Conservation (phyloP, 2,329 filamentous ascomycete genomes). For the Sclerotinia spermophila region DNA sequence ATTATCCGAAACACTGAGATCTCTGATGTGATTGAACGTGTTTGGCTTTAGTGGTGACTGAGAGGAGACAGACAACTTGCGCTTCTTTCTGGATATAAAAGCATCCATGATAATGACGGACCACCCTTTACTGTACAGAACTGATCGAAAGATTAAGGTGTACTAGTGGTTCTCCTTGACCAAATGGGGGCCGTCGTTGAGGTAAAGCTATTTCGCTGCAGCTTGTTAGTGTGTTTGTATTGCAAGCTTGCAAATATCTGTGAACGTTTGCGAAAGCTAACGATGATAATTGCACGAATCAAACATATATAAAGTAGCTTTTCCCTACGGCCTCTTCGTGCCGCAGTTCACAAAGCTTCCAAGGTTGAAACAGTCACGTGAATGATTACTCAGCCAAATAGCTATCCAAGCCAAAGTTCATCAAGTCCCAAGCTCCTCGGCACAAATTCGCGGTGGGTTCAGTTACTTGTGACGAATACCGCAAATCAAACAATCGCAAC, state of each 20-base stretch:
- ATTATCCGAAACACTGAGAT: constrained; percentile 41
- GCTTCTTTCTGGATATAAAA: constrained; percentile 54
- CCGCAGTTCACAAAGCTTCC: background rate
- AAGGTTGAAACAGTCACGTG: background rate
- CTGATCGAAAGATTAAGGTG: background rate
- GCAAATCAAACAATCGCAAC: background rate
- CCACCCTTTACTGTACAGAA: background rate
- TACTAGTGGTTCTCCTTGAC: background rate
- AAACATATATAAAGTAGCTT: background rate
- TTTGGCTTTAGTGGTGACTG: background rate
- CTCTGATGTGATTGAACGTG: constrained; percentile 29
- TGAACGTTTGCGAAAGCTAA: background rate
- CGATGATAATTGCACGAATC: fast-evolving
- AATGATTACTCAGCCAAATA: background rate
- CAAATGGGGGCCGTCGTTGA: background rate
- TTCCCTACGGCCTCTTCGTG: too few species aligned
- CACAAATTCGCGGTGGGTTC: background rate
- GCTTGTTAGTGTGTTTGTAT: background rate
- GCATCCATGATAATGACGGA: constrained; percentile 48
- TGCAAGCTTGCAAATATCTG: background rate
- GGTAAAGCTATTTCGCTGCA: background rate
- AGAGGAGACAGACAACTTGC: constrained; percentile 40
- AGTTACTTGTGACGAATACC: background rate
- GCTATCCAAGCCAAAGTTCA: too few species aligned
- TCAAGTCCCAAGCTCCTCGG: too few species aligned